Percentiles rank a stretch among this genome's conserved stretches.
Evolutionary conservation across 2,329 filamentous ascomycete genomes (phyloP).

Genomic region (Paecilomyces variotii): DNA sequence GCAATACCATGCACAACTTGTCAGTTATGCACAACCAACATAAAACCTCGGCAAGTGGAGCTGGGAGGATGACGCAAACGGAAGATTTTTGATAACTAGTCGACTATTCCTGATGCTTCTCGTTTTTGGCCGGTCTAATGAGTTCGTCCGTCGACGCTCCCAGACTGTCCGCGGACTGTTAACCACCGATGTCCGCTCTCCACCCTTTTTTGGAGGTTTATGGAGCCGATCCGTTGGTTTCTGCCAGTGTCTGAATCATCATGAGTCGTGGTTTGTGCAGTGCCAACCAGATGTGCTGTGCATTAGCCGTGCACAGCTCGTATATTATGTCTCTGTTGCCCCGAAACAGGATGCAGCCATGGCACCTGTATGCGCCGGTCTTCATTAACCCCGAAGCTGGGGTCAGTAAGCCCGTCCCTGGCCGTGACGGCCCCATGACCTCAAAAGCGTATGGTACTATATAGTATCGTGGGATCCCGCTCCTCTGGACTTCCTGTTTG

Average conservation of each 20-base stretch:
- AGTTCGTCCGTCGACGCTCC: not conserved
- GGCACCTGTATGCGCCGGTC: not conserved
- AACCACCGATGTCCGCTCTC: not conserved
- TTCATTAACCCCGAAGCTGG: not conserved
- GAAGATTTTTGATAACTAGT: not conserved
- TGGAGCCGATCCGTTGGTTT: not conserved
- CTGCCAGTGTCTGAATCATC: not conserved
- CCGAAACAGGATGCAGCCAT: not conserved
- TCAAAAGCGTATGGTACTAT: not conserved
- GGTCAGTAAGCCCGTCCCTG: not conserved
- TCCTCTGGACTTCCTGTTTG: not conserved
- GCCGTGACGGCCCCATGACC: not conserved
- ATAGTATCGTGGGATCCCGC: not conserved
- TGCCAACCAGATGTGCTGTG: not conserved
- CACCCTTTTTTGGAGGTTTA: not conserved
- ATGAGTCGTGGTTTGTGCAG: not conserved
- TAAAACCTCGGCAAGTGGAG: not conserved
- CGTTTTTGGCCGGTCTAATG: not conserved
- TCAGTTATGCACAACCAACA: not conserved
- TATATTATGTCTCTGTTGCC: not conserved
- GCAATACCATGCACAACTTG: not conserved
- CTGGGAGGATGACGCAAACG: not conserved
- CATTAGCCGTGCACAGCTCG: not conserved
- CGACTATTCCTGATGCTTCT: not conserved
- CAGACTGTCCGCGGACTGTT: not conserved